A percentile compares a stretch with the other conserved stretches of the same genome.
These are phyloP conservation scores for Lasiodiplodia hormozganensis DNA, from an alignment of 2,329 filamentous ascomycete genomes.

Conservation along the genomic window DNA sequence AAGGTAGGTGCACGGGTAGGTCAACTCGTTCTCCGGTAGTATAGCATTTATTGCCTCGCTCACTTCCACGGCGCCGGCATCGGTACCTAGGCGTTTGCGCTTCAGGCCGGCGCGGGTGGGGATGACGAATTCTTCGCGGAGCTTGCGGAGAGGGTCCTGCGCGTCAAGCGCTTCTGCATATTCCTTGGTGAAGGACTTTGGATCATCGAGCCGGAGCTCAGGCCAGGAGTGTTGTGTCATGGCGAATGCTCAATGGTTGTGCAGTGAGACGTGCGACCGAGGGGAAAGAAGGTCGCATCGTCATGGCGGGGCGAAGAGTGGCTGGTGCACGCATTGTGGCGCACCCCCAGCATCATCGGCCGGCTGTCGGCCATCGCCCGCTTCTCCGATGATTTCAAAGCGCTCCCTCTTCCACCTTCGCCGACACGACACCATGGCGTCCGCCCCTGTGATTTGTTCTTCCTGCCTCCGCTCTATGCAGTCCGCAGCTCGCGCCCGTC, in stretches of 20 bases:
- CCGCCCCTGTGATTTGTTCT: slow-evolving; percentile 40
- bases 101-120: slow-evolving; percentile 76
- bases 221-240: neutral
- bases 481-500: slow-evolving; percentile 13
- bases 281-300: neutral
- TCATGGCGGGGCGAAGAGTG: slow-evolving; percentile 13
- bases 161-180: slow-evolving; percentile 45
- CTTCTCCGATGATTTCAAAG: slow-evolving; percentile 26
- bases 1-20: slow-evolving; percentile 72
- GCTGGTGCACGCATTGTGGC: slow-evolving; percentile 1
- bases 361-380: slow-evolving; percentile 1
- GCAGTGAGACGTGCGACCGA: neutral
- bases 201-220: slow-evolving; percentile 16
- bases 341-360: slow-evolving; percentile 4
- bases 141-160: slow-evolving; percentile 46
- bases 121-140: slow-evolving; percentile 75
- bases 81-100: slow-evolving; percentile 58
- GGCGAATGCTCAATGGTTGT: slow-evolving; percentile 7
- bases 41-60: slow-evolving; percentile 15
- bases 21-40: slow-evolving; percentile 29
- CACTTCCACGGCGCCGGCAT: slow-evolving; percentile 2
- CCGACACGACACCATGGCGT: slow-evolving; percentile 30
- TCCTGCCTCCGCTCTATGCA: slow-evolving; percentile 39
- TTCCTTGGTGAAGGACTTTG: slow-evolving; percentile 39
- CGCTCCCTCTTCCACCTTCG: neutral